Conservation (phyloP, 2,329 filamentous ascomycete genomes). For the Colletotrichum phormii region DNA sequence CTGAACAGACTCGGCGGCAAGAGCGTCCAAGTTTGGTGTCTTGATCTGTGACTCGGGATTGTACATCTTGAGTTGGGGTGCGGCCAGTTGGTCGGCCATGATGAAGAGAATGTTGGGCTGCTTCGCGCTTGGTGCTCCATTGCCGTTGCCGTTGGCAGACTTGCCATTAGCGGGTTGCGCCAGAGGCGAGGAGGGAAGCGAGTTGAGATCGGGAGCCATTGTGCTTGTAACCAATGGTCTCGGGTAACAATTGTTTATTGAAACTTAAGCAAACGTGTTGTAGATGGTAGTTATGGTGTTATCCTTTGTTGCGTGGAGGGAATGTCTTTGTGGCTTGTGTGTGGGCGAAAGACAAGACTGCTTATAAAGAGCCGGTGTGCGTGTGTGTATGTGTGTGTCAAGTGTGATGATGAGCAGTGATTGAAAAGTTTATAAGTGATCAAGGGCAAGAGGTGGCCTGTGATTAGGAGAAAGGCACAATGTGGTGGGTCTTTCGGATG, state of each 20-base stretch:
- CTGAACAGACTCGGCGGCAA: constrained; percentile 85
- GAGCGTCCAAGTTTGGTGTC: constrained; percentile 87
- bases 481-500: constrained; percentile 4
- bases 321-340: not conserved
- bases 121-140: constrained; percentile 41
- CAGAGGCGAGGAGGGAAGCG: constrained; percentile 68
- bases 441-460: constrained; percentile 1
- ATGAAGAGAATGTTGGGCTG: constrained; percentile 74
- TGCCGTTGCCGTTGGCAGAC: constrained; percentile 40
- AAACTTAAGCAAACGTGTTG: not conserved
- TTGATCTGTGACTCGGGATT: constrained; percentile 90
- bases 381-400: constrained; percentile 3
- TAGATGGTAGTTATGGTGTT: not conserved
- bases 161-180: constrained; percentile 36
- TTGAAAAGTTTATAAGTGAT: constrained; percentile 20
- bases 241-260: not conserved
- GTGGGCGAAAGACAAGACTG: not conserved
- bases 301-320: not conserved
- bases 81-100: constrained; percentile 96
- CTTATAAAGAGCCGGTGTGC: not conserved
- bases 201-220: constrained; percentile 83
- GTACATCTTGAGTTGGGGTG: constrained; percentile 91
- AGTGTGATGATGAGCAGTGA: constrained; percentile 3
- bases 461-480: constrained; percentile 6
- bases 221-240: constrained; percentile 13